These are phyloP conservation scores for Hanseniaspora lachancei DNA, from an alignment of 805 yeast species.

Conservation along the genomic window DNA sequence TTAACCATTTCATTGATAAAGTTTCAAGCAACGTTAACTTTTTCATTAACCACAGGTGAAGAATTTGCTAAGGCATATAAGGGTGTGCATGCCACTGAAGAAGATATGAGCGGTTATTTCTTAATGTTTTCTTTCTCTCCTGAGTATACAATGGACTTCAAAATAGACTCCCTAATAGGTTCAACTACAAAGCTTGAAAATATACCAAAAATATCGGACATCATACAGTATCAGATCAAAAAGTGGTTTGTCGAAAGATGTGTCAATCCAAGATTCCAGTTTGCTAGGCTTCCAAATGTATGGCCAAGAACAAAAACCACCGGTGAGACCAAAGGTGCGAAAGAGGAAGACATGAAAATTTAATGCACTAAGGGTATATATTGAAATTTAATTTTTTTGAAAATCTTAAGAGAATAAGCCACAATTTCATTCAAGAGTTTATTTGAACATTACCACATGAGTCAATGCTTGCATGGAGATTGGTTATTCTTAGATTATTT, in stretches of 20 bases:
- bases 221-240: conserved; percentile 69
- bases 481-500: conserved; percentile 14
- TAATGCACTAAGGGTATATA: not conserved
- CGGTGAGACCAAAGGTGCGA: conserved; percentile 26
- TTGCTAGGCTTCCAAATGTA: conserved; percentile 67
- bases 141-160: conserved; percentile 78
- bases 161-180: conserved; percentile 79
- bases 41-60: conserved; percentile 41
- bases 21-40: conserved; percentile 79
- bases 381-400: too few species aligned
- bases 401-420: too few species aligned
- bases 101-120: conserved; percentile 41
- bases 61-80: conserved; percentile 21
- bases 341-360: conserved; percentile 13
- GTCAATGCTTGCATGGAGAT: conserved; percentile 13
- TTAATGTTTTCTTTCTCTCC: conserved; percentile 83
- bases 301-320: conserved; percentile 66
- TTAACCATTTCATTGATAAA: conserved; percentile 78
- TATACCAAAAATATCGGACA: conserved; percentile 77
- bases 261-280: conserved; percentile 86
- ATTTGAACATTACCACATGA: conserved; percentile 15
- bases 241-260: conserved; percentile 88
- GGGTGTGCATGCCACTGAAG: conserved; percentile 16
- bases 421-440: not conserved
- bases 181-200: conserved; percentile 84